Percentiles rank a stretch among this genome's conserved stretches.
These are phyloP conservation scores for Tulasnella sp. DNA, from an alignment of 768 basidiomycete genomes.

Conservation along the genomic window DNA sequence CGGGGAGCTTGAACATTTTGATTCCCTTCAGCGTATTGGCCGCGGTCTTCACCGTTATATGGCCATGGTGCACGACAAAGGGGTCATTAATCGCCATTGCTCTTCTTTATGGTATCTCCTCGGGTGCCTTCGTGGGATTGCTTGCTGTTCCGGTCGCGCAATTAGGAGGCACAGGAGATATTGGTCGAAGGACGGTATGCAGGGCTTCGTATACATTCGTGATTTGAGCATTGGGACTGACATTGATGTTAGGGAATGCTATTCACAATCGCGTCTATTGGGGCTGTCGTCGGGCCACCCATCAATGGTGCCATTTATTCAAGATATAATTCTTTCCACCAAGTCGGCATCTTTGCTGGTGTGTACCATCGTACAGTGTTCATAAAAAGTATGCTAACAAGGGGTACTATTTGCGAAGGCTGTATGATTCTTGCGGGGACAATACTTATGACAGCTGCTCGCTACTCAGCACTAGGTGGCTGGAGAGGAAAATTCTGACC, in stretches of 20 bases:
- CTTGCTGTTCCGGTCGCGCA: conserved; percentile 25
- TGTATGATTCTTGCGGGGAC: conserved; percentile 7
- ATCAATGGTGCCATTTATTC: conserved; percentile 28
- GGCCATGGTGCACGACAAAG: conserved; percentile 58
- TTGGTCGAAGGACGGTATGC: conserved; percentile 26
- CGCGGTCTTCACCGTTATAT: conserved; percentile 58
- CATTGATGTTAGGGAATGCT: conserved; percentile 22
- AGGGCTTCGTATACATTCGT: neutral
- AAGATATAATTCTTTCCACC: neutral
- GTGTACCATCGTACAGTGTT: neutral
- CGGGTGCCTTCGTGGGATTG: conserved; percentile 48
- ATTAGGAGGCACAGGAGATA: conserved; percentile 23
- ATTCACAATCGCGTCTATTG: conserved; percentile 24
- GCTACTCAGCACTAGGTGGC: conserved; percentile 13
- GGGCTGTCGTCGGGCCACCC: conserved; percentile 27
- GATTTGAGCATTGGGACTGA: neutral
- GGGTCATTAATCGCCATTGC: conserved; percentile 50
- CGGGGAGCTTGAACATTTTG: conserved; percentile 64
- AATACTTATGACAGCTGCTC: conserved; percentile 14
- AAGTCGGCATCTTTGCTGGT: conserved; percentile 28
- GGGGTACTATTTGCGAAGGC: no score
- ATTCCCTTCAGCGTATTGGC: conserved; percentile 56
- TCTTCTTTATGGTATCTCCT: conserved; percentile 63
- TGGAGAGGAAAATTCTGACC: conserved; percentile 21
- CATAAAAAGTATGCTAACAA: neutral